Base-by-base conservation (phyloP, 805 yeast species). In the Peterozyma xylosa region DNA sequence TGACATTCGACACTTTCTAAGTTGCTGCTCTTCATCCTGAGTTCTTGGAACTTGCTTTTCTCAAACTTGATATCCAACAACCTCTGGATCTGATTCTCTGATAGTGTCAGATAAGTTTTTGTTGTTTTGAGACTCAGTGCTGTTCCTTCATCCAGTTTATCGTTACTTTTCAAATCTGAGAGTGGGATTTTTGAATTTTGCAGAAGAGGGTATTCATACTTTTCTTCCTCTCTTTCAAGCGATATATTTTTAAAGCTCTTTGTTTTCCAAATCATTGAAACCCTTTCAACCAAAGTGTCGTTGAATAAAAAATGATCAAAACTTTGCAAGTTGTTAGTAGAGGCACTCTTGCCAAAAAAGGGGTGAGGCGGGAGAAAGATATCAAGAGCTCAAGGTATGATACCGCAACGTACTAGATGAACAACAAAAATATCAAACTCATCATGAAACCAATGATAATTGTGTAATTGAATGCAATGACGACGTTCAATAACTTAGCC, bases 391-490 rank as follows among this genome's bases (percentile, higher is more conserved):
- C 34, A 11, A 32, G 13, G 14, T 14, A 9, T 11, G 13, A 32
- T 32, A 11, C 34, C 13, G 13, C 34, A 13, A 32, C 46, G 39
- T 30, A 44, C 46, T 36, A 44, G 4, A 44, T 39, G 30, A 44
- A 16, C 13, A 14, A 15, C 35, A 44, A 27, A 18, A 16, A 37
- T n/a, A 33, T 9, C n/a, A 33, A 36, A 27, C 41, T 40, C 29
- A 44, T 13, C 6, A 11, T 13, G 9, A 40, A 32, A 9, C 43
- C 43, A 14, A 35, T 9, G 9, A 29, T n/a, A 11, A 44, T 40
- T 6, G 40, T 5, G 9, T 34, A 18, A 27, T 44, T 40, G 21
- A 40, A 37, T 11, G 37, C 15, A 16, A 35, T 30, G 11, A 40
- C 46, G 32, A 37, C 36, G 9, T 27, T 32, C 35, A 44, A 39